Percentiles rank a stretch among this genome's conserved stretches.
phyloP scores from a whole-genome alignment of 208 protist species.

The Trypanosoma rangeli region DNA sequence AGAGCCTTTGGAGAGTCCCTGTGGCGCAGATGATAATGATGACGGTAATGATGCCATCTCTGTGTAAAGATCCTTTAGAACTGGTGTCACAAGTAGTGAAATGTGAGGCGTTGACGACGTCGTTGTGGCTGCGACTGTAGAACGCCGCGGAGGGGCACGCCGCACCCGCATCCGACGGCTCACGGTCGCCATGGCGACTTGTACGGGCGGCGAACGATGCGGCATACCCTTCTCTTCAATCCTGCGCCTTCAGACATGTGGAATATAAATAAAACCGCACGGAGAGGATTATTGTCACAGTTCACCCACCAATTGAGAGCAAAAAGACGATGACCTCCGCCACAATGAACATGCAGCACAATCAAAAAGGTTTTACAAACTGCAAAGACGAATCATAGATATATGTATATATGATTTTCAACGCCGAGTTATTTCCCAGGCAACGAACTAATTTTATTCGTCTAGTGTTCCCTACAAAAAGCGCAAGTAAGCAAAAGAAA shows the following conservation, averaged over 20 bases:
- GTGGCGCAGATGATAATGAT: background rate
- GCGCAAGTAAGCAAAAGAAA: too few relatives aligned
- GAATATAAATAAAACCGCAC: too few relatives aligned
- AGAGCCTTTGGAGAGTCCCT: background rate
- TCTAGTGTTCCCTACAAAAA: background rate
- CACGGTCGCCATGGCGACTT: constrained; percentile 23
- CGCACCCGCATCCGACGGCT: constrained; percentile 18
- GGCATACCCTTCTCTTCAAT: constrained; percentile 6
- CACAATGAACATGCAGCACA: too few relatives aligned
- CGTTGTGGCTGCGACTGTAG: background rate
- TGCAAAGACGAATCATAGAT: too few relatives aligned
- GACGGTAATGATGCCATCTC: background rate
- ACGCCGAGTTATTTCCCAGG: background rate
- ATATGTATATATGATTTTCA: too few relatives aligned
- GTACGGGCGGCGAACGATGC: constrained; percentile 9
- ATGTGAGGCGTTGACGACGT: background rate
- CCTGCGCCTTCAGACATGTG: too few relatives aligned
- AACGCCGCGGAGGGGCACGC: background rate
- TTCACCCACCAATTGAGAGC: background rate
- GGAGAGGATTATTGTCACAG: background rate
- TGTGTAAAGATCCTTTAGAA: constrained; percentile 13
- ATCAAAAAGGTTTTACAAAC: too few relatives aligned
- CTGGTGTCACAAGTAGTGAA: constrained; percentile 24
- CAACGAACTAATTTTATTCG: constrained; percentile 9
- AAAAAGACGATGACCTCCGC: too few relatives aligned